phyloP scores from a whole-genome alignment of 768 basidiomycete genomes.

The Kwoniella sp. region DNA sequence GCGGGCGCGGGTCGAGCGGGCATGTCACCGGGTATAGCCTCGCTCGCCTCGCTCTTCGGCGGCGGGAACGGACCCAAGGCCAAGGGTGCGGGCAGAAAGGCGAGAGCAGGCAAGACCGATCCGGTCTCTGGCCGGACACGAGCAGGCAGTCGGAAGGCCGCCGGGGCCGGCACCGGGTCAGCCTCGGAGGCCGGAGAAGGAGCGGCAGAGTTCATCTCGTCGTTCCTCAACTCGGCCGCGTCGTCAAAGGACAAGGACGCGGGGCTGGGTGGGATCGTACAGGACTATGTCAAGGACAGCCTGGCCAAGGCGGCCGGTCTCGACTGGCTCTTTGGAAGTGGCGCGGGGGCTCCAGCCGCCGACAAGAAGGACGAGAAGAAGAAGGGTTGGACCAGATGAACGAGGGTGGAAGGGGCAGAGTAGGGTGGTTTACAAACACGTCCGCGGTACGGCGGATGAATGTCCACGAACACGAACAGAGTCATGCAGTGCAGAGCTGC shows the following conservation, averaged over 20 bases:
- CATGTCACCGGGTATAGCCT: constrained; percentile 21
- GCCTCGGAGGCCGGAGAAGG: not conserved
- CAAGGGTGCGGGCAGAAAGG: not conserved
- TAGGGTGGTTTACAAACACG: not conserved
- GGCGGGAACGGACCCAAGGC: not conserved
- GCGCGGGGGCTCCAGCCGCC: not conserved
- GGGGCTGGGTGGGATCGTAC: constrained; percentile 14
- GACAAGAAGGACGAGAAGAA: constrained; percentile 1
- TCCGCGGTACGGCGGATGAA: too few relatives aligned
- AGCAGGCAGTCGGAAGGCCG: constrained; percentile 5
- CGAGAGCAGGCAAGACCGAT: constrained; percentile 5
- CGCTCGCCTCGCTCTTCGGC: constrained; percentile 24
- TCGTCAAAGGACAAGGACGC: not conserved
- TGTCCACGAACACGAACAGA: too few relatives aligned
- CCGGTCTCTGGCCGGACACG: constrained; percentile 20
- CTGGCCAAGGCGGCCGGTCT: constrained; percentile 27
- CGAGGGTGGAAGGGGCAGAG: not conserved
- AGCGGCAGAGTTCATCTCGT: constrained; percentile 23
- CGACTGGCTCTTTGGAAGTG: constrained; percentile 19
- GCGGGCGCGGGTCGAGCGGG: not conserved
- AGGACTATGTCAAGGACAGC: constrained; percentile 30
- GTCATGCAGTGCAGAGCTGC: too few relatives aligned
- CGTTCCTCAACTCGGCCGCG: constrained; percentile 19
- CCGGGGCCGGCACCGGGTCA: not conserved
- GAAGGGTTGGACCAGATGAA: constrained; percentile 7